A percentile compares a stretch with the other conserved stretches of the same genome.
phyloP scores from a whole-genome alignment of 2,329 filamentous ascomycete genomes.

The Paracoccidioides lutzii region DNA sequence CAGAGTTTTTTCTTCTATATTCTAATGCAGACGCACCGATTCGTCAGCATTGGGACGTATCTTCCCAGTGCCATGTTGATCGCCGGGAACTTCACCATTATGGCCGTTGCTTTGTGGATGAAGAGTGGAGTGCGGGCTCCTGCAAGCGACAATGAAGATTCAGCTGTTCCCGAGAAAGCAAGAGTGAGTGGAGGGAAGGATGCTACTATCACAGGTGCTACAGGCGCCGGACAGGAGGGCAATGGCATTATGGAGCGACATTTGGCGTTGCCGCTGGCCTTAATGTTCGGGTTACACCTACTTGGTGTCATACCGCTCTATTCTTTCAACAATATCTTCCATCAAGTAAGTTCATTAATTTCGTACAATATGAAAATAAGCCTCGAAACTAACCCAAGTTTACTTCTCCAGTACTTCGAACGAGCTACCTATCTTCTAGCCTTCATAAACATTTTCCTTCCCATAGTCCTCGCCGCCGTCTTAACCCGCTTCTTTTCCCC shows the following conservation, averaged over 20 bases:
- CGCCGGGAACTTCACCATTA: constrained; percentile 88
- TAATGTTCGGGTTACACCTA: constrained; percentile 62
- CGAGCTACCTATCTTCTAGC: constrained; percentile 48
- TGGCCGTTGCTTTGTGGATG: constrained; percentile 88
- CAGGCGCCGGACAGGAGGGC: constrained; percentile 9
- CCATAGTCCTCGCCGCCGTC: constrained; percentile 43
- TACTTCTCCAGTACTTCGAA: constrained; percentile 41
- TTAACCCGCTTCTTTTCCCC: constrained; percentile 40
- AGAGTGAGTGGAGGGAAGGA: constrained; percentile 14
- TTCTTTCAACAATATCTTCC: constrained; percentile 64
- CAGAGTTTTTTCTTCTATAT: constrained; percentile 99
- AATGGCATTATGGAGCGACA: constrained; percentile 26
- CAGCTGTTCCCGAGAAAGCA: constrained; percentile 22
- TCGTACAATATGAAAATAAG: not conserved
- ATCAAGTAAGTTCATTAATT: constrained; percentile 41
- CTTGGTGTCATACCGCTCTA: constrained; percentile 70
- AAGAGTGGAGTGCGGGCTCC: constrained; percentile 49
- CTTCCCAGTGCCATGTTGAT: constrained; percentile 95
- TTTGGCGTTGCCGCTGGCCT: constrained; percentile 44
- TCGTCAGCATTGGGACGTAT: constrained; percentile 97
- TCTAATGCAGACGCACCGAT: constrained; percentile 77
- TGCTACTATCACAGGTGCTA: constrained; percentile 10
- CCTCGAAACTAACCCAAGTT: constrained; percentile 8
- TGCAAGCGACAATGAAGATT: constrained; percentile 5
- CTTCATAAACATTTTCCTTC: constrained; percentile 42